Conservation (phyloP, 495 filamentous ascomycete genomes). For the Immersiella caudata region DNA sequence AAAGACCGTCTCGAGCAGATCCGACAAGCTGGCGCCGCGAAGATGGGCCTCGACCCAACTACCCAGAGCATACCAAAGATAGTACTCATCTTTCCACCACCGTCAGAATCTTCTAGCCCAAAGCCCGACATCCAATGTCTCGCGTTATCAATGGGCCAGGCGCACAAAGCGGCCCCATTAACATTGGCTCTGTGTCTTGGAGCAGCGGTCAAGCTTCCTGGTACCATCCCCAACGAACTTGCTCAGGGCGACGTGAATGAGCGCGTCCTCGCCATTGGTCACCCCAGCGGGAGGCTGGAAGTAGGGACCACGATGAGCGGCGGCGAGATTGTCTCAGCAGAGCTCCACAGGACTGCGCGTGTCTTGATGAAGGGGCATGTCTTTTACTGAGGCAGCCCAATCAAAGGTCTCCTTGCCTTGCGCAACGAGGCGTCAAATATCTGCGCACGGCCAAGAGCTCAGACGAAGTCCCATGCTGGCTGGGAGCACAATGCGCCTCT, state of each 20-base stretch:
- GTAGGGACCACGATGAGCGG: conserved; percentile 52
- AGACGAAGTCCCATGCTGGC: neutral
- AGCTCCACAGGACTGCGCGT: conserved; percentile 57
- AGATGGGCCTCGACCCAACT: conserved; percentile 64
- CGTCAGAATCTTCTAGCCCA: conserved; percentile 20
- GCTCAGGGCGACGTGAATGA: conserved; percentile 28
- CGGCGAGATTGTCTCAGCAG: conserved; percentile 48
- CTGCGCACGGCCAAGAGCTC: neutral
- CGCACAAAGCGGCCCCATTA: conserved; percentile 65
- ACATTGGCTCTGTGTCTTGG: conserved; percentile 65
- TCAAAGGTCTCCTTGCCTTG: neutral
- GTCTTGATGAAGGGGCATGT: conserved; percentile 60
- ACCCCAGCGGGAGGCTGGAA: conserved; percentile 63
- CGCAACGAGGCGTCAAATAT: neutral
- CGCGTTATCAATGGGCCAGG: conserved; percentile 57
- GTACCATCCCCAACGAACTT: conserved; percentile 50
- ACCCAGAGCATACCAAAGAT: conserved; percentile 69
- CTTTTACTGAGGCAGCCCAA: conserved; percentile 45
- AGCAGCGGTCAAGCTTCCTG: conserved; percentile 55
- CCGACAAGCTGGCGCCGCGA: conserved; percentile 58
- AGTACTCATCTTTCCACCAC: conserved; percentile 56
- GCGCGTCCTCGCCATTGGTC: conserved; percentile 55
- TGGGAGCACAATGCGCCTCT: neutral
- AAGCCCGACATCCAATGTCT: conserved; percentile 50
- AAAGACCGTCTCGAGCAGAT: conserved; percentile 62